phyloP scores from a whole-genome alignment of 768 basidiomycete genomes.

The Calocybe indica region DNA sequence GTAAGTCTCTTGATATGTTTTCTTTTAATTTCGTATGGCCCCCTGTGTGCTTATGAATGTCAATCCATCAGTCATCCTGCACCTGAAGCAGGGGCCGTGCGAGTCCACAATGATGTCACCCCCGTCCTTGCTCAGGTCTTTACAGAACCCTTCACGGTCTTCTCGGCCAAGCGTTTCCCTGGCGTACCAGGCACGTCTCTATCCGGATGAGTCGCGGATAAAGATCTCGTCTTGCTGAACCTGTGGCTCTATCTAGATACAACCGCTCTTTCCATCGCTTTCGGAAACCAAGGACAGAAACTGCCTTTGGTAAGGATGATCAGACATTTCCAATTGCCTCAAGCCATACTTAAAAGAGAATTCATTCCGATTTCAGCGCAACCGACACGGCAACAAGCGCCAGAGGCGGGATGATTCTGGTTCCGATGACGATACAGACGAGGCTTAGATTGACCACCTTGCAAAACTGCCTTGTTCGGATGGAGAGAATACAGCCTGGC shows the following conservation, averaged over 20 bases:
- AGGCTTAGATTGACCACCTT: constrained; percentile 14
- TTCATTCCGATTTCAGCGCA: constrained; percentile 46
- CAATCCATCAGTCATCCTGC: constrained; percentile 52
- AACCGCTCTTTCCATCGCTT: constrained; percentile 83
- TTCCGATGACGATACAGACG: constrained; percentile 67
- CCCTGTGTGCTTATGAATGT: background rate
- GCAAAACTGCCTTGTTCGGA: too few relatives aligned
- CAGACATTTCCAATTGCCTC: constrained; percentile 8
- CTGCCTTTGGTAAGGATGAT: constrained; percentile 62
- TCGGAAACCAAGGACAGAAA: constrained; percentile 88
- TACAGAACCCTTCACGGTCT: constrained; percentile 81
- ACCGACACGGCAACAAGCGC: constrained; percentile 73
- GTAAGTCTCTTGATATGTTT: constrained; percentile 47
- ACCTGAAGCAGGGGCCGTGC: constrained; percentile 59
- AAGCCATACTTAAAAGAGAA: constrained; percentile 10
- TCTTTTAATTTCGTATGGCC: constrained; percentile 3
- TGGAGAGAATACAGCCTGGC: too few relatives aligned
- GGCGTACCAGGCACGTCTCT: constrained; percentile 76
- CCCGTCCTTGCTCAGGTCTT: constrained; percentile 82
- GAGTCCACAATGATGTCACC: constrained; percentile 62
- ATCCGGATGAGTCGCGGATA: background rate
- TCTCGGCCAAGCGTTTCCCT: constrained; percentile 90
- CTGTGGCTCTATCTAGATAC: constrained; percentile 47
- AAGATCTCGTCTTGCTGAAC: too few relatives aligned
- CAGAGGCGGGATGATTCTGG: constrained; percentile 57